These are phyloP conservation scores for Starmerella vaccinii DNA, from an alignment of 805 yeast genomes.

Conservation along the genomic window DNA sequence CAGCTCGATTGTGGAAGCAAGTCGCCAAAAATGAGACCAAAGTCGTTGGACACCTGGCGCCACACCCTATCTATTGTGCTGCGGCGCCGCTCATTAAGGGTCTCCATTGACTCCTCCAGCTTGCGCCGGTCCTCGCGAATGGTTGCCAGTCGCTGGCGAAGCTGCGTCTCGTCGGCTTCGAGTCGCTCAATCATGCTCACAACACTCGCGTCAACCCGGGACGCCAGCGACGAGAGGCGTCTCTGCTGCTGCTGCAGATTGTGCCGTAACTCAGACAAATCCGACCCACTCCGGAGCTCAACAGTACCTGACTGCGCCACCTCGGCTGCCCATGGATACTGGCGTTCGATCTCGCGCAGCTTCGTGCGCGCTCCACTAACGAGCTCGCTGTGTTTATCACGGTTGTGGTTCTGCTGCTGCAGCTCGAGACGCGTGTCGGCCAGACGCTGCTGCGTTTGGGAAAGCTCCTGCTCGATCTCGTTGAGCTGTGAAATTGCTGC, in stretches of 20 bases:
- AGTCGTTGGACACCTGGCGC: conserved; percentile 76
- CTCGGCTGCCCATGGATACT: conserved; percentile 13
- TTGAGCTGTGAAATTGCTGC: conserved; percentile 5
- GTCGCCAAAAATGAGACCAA: conserved; percentile 82
- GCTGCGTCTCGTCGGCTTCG: conserved; percentile 20
- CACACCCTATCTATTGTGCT: conserved; percentile 76
- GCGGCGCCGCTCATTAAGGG: conserved; percentile 74
- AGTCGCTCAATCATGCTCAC: conserved; percentile 20
- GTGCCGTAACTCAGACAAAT: conserved; percentile 8
- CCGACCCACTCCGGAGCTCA: background rate
- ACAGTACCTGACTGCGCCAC: background rate
- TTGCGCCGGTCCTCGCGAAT: conserved; percentile 65
- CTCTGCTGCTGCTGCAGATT: conserved; percentile 14
- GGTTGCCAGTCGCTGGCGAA: conserved; percentile 13
- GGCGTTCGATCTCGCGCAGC: conserved; percentile 6
- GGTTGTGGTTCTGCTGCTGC: conserved; percentile 14
- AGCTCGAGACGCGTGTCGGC: conserved; percentile 15
- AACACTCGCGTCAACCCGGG: conserved; percentile 18
- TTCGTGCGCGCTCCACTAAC: conserved; percentile 1
- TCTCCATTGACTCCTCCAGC: conserved; percentile 76
- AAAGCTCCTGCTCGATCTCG: conserved; percentile 7
- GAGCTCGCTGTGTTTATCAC: background rate
- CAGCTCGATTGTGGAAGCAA: conserved; percentile 84
- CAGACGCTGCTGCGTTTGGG: background rate
- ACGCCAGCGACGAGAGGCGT: conserved; percentile 11